Percentiles rank a stretch among this genome's conserved stretches.
These are phyloP conservation scores for Apocynum venetum DNA, from an alignment of 257 asterid species.

Conservation along the genomic window DNA sequence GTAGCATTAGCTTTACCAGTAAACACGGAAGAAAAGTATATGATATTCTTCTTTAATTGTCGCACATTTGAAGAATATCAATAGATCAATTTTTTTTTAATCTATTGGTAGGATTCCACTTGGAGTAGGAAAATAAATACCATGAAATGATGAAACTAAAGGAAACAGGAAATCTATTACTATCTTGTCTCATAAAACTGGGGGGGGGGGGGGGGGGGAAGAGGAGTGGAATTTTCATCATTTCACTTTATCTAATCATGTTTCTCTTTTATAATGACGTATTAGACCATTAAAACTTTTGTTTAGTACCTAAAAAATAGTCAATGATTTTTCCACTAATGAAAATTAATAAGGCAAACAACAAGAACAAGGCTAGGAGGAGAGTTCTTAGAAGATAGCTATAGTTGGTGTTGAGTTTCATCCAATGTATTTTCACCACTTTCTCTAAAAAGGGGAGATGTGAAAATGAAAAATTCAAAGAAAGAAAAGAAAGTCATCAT, in stretches of 20 bases:
- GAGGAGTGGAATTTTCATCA: conserved; percentile 8
- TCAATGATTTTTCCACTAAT: conserved; percentile 1
- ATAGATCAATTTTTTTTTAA: too few species aligned
- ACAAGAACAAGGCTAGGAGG: background rate
- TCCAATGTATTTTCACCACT: background rate
- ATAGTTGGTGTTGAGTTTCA: background rate
- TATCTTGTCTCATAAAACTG: background rate
- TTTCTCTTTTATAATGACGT: background rate
- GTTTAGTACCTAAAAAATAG: background rate
- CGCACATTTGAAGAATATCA: too few species aligned
- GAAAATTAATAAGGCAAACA: background rate
- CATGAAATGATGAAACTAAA: too few species aligned
- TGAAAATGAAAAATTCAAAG: too few species aligned
- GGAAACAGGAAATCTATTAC: background rate
- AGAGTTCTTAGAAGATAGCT: conserved; percentile 13
- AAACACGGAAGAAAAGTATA: too few species aligned
- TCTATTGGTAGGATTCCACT: too few species aligned
- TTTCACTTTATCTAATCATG: conserved; percentile 1
- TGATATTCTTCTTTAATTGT: too few species aligned
- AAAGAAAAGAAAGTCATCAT: too few species aligned
- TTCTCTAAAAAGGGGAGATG: background rate
- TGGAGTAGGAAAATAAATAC: too few species aligned
- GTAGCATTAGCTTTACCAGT: too few species aligned
- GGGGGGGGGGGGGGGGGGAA: background rate
- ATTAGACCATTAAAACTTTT: background rate